phyloP scores from a whole-genome alignment of 176 grass and related monocot species.

The Triticum monococcum region DNA sequence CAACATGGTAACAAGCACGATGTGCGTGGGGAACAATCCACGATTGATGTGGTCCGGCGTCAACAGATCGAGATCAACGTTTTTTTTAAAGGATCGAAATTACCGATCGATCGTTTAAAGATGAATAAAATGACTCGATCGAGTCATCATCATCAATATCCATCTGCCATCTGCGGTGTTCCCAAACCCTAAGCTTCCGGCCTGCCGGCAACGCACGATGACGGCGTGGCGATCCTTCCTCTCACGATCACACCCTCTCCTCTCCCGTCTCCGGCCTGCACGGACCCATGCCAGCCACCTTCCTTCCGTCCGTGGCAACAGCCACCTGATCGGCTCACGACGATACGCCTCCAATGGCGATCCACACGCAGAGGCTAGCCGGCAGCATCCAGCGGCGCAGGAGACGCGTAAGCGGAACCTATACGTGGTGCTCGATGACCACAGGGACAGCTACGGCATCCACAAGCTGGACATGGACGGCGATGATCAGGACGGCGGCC shows the following conservation, averaged over 20 bases:
- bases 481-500: not conserved
- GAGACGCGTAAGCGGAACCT: not conserved
- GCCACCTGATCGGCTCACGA: not conserved
- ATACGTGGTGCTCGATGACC: not conserved
- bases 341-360: not conserved
- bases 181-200: not conserved
- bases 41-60: not conserved
- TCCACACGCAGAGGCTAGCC: not conserved
- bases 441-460: not conserved
- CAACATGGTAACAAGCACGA: too few relatives aligned
- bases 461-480: not conserved
- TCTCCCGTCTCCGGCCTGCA: not conserved
- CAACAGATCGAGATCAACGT: not conserved
- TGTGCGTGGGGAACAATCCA: not conserved
- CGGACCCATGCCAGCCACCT: not conserved
- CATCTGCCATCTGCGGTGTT: not conserved
- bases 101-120: not conserved
- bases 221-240: not conserved
- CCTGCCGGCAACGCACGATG: not conserved
- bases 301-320: not conserved
- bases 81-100: not conserved
- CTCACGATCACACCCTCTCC: not conserved
- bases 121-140: not conserved
- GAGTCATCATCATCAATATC: not conserved
- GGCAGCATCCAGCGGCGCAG: not conserved